A percentile compares a stretch with the other conserved stretches of the same genome.
Evolutionary conservation across 805 yeast species (phyloP).

Genomic region (Candida quercuum): DNA sequence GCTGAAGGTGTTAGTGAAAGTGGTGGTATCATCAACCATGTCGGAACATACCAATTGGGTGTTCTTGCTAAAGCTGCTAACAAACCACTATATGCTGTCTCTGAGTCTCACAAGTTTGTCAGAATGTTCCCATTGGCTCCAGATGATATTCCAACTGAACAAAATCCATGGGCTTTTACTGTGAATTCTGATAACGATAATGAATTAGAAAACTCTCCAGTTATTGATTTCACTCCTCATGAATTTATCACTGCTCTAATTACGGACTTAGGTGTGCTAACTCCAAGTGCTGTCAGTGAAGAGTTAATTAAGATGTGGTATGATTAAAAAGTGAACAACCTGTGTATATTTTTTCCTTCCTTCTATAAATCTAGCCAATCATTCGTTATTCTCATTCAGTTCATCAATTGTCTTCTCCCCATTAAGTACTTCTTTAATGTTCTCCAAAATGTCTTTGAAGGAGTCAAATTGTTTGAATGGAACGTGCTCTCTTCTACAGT

Average conservation of each 20-base stretch:
- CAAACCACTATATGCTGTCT: conserved; percentile 89
- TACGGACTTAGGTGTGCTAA: conserved; percentile 93
- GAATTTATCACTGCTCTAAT: conserved; percentile 92
- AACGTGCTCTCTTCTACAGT: conserved; percentile 73
- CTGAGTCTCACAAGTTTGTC: conserved; percentile 94
- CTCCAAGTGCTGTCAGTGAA: conserved; percentile 98
- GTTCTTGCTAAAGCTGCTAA: conserved; percentile 85
- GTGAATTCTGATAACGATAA: conserved; percentile 23
- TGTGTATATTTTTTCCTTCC: no score
- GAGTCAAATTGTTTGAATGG: conserved; percentile 81
- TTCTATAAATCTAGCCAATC: not conserved
- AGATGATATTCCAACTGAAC: conserved; percentile 73
- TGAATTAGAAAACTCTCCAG: conserved; percentile 42
- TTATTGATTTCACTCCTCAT: conserved; percentile 92
- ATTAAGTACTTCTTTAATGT: conserved; percentile 49
- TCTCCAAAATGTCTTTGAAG: conserved; percentile 67
- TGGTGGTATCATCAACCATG: conserved; percentile 94
- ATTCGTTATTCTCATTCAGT: conserved; percentile 27
- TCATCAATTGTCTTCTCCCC: conserved; percentile 33
- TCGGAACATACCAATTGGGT: conserved; percentile 94
- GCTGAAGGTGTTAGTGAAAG: conserved; percentile 99
- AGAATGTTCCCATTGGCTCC: conserved; percentile 93
- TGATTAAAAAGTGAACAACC: no score
- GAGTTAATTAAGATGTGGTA: conserved; percentile 98
- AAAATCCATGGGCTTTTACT: conserved; percentile 42